A percentile compares a stretch with the other conserved stretches of the same genome.
These are phyloP conservation scores for Ascochyta fabae DNA, from an alignment of 2,329 filamentous ascomycete genomes.

Conservation along the genomic window DNA sequence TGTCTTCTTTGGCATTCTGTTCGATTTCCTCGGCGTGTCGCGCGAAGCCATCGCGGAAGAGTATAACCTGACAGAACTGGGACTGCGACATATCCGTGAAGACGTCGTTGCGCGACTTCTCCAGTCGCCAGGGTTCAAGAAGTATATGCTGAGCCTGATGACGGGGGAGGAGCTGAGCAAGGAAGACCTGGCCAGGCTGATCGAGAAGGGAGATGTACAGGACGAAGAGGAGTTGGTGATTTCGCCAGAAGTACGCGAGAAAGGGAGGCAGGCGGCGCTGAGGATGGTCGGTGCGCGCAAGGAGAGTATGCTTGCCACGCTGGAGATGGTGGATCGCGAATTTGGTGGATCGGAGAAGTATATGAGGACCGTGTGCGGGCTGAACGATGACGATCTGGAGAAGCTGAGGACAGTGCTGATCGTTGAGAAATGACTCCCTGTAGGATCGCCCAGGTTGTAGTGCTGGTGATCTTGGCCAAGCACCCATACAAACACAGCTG, in stretches of 20 bases:
- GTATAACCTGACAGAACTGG: slow-evolving; percentile 70
- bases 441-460: neutral
- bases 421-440: slow-evolving; percentile 20
- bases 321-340: slow-evolving; percentile 63
- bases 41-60: slow-evolving; percentile 67
- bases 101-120: slow-evolving; percentile 61
- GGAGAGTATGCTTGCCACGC: slow-evolving; percentile 59
- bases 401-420: slow-evolving; percentile 49
- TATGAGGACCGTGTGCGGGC: slow-evolving; percentile 63
- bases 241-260: slow-evolving; percentile 26
- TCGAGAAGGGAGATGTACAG: slow-evolving; percentile 41
- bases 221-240: slow-evolving; percentile 52
- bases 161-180: slow-evolving; percentile 46
- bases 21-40: slow-evolving; percentile 67
- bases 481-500: neutral
- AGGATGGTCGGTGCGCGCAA: slow-evolving; percentile 49
- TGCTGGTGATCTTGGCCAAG: neutral
- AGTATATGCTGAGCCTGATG: slow-evolving; percentile 29
- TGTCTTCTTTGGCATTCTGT: slow-evolving; percentile 69
- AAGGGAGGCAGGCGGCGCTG: slow-evolving; percentile 36
- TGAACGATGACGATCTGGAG: slow-evolving; percentile 63
- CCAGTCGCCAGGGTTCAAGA: slow-evolving; percentile 30
- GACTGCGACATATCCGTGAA: slow-evolving; percentile 56
- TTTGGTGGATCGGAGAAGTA: slow-evolving; percentile 72
- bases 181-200: slow-evolving; percentile 55